Conservation (phyloP, 106 monocot species). For the Xerophyta viscosa region DNA sequence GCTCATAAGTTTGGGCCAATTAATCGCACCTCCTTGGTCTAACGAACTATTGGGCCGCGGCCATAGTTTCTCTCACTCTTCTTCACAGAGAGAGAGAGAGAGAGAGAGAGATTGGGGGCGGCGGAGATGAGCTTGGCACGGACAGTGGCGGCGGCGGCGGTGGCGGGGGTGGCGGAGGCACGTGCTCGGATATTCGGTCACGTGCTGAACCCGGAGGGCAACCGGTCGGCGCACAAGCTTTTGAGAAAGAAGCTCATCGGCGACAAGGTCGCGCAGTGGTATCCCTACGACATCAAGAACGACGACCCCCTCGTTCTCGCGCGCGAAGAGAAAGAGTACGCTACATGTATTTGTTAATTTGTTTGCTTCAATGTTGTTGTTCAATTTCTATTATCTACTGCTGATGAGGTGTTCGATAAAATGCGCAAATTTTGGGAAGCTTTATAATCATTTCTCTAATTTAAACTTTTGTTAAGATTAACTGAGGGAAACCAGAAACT, state of each 20-base stretch:
- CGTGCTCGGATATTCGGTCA: conserved; percentile 87
- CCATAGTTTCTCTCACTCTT: too few species aligned
- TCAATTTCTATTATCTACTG: too few species aligned
- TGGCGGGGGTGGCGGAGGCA: conserved; percentile 63
- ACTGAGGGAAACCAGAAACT: too few species aligned
- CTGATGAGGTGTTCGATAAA: too few species aligned
- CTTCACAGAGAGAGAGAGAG: neutral
- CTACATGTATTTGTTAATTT: neutral
- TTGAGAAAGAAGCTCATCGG: conserved; percentile 88
- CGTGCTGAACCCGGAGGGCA: conserved; percentile 74
- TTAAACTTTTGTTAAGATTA: too few species aligned
- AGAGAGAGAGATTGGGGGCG: neutral
- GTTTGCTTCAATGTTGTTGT: neutral
- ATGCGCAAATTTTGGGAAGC: too few species aligned
- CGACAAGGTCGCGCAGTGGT: conserved; percentile 71
- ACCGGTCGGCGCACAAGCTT: conserved; percentile 74
- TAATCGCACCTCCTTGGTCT: too few species aligned
- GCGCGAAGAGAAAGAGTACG: conserved; percentile 79
- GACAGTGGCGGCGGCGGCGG: conserved; percentile 3
- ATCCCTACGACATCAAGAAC: conserved; percentile 85
- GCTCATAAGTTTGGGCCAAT: too few species aligned
- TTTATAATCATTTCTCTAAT: too few species aligned
- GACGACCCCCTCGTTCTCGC: conserved; percentile 65
- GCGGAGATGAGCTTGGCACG: neutral
- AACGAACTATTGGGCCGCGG: too few species aligned